phyloP scores from a whole-genome alignment of 257 asterid species.

The Gentiana straminea region DNA sequence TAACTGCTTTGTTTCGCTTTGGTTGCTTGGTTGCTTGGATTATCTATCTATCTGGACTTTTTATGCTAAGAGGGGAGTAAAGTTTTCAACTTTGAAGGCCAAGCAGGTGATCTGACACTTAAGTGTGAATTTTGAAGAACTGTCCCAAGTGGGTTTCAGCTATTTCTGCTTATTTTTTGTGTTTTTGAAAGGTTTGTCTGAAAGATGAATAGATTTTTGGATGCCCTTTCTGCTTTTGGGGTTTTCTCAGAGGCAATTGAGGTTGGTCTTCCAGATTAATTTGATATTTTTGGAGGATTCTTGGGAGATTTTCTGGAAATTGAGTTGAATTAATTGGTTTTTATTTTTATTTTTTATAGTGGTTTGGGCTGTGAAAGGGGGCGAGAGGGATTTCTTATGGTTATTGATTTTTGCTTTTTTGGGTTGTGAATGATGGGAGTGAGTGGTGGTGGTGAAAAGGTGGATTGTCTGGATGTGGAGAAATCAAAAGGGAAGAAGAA shows the following conservation, averaged over 20 bases:
- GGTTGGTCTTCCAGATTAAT: constrained; percentile 8
- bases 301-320: neutral
- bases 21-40: constrained; percentile 6
- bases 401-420: constrained; percentile 27
- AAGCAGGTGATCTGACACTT: neutral
- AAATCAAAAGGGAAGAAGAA: neutral
- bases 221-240: constrained; percentile 6
- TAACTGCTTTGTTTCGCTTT: neutral
- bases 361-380: neutral
- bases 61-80: neutral
- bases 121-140: constrained; percentile 11
- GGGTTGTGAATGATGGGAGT: neutral
- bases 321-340: neutral
- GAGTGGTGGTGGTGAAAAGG: constrained; percentile 2
- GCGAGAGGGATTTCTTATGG: constrained; percentile 9
- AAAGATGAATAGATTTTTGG: constrained; percentile 10
- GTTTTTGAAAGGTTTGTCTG: constrained; percentile 17
- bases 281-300: constrained; percentile 26
- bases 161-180: constrained; percentile 10
- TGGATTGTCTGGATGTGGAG: neutral
- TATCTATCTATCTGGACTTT: constrained; percentile 5
- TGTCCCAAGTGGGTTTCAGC: constrained; percentile 20
- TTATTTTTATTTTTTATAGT: neutral
- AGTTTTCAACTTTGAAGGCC: neutral
- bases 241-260: neutral